A percentile compares a stretch with the other conserved stretches of the same genome.
phyloP scores from a whole-genome alignment of 176 grass and related monocot genomes.

The Oryza meyeriana region DNA sequence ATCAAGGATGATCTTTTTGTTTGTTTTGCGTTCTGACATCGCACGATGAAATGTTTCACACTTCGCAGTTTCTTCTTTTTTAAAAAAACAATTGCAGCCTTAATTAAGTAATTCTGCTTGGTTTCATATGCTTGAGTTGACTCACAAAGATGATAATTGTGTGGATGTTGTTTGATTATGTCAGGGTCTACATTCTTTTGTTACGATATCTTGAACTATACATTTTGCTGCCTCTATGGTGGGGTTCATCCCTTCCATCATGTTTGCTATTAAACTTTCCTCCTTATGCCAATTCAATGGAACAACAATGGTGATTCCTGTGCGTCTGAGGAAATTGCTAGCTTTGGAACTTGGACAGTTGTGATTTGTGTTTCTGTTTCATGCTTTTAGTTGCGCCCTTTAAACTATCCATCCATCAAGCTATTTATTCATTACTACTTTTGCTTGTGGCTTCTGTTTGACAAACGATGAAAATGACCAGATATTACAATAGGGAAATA shows the following conservation, averaged over 20 bases:
- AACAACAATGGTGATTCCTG: neutral
- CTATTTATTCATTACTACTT: neutral
- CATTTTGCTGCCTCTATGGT: neutral
- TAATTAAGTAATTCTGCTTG: neutral
- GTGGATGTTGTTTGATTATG: neutral
- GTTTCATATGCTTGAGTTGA: neutral
- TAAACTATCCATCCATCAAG: neutral
- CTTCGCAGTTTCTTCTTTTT: neutral
- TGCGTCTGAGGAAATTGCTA: neutral
- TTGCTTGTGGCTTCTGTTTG: neutral
- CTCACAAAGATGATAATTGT: neutral
- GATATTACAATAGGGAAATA: neutral
- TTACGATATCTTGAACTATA: neutral
- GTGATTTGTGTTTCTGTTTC: neutral
- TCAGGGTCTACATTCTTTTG: neutral
- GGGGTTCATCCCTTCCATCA: neutral
- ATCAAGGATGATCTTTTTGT: neutral
- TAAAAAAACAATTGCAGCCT: neutral
- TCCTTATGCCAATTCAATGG: neutral
- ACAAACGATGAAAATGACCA: neutral
- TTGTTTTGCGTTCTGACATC: neutral
- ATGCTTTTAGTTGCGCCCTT: neutral
- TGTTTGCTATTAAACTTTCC: neutral
- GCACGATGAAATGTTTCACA: neutral
- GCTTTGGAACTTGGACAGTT: neutral